Percentiles rank a stretch among this genome's conserved stretches.
phyloP scores from a whole-genome alignment of 2,329 filamentous ascomycete species.

The Penicillium decumbens region DNA sequence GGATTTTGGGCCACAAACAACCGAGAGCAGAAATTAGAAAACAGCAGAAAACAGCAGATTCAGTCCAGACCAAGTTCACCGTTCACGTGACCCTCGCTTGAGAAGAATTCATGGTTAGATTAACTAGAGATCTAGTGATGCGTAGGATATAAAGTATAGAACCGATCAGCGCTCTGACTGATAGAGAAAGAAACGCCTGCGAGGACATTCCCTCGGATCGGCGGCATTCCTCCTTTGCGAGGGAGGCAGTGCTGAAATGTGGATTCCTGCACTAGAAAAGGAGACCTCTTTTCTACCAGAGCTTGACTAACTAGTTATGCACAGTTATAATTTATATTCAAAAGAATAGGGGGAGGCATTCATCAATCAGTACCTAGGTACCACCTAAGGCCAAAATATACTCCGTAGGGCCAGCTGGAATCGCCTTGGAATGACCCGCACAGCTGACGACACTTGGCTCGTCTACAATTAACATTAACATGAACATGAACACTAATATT shows the following conservation, averaged over 20 bases:
- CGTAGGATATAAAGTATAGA: not conserved
- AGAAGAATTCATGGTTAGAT: not conserved
- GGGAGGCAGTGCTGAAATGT: conserved; percentile 16
- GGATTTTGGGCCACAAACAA: conserved; percentile 2
- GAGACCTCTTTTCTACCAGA: not conserved
- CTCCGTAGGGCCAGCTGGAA: not conserved
- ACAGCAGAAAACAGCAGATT: not conserved
- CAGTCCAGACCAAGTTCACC: not conserved
- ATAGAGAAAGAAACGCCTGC: conserved; percentile 16
- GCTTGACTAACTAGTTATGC: not conserved
- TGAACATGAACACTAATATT: too few species aligned
- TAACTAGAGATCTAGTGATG: not conserved
- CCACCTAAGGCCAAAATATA: not conserved
- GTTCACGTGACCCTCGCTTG: not conserved
- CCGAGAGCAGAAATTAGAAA: not conserved
- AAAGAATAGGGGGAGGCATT: not conserved
- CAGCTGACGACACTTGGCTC: conserved; percentile 5
- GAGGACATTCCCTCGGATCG: conserved; percentile 17
- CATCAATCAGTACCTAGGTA: not conserved
- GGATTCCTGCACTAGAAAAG: not conserved
- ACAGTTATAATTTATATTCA: not conserved
- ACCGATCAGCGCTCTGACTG: conserved; percentile 1
- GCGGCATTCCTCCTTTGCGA: conserved; percentile 16
- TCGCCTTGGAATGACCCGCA: conserved; percentile 12
- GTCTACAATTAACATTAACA: too few species aligned